phyloP scores from a whole-genome alignment of 805 yeast species.

The Yamadazyma takamatsuzukensis region DNA sequence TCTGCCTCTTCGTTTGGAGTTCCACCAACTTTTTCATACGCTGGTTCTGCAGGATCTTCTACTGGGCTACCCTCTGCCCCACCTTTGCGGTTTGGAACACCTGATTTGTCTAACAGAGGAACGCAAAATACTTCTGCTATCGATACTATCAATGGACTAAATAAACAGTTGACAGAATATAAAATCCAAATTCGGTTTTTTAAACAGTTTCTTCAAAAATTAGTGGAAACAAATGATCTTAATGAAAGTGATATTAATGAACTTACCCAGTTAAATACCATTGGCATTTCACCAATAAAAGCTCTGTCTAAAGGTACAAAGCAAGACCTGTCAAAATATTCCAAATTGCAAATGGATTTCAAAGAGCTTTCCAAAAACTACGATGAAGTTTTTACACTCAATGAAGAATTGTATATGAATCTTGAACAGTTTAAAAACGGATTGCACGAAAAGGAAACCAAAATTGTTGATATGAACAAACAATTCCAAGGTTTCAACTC shows the following conservation, averaged over 20 bases:
- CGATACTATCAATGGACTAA: slow-evolving; percentile 25
- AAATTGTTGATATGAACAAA: slow-evolving; percentile 12
- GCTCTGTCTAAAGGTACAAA: background rate
- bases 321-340: background rate
- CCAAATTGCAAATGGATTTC: slow-evolving; percentile 17
- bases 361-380: slow-evolving; percentile 22
- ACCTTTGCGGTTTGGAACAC: background rate
- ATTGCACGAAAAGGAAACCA: slow-evolving; percentile 25
- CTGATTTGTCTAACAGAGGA: background rate
- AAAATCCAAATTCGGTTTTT: slow-evolving; percentile 36
- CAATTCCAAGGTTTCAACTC: slow-evolving; percentile 12
- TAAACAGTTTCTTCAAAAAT: slow-evolving; percentile 36
- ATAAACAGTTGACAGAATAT: slow-evolving; percentile 34
- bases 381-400: slow-evolving; percentile 31
- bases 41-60: background rate
- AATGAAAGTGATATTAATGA: slow-evolving; percentile 8
- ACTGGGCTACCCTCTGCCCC: slow-evolving; percentile 7
- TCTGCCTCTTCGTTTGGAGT: slow-evolving; percentile 14
- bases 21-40: slow-evolving; percentile 3
- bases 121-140: slow-evolving; percentile 15
- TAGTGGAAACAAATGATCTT: slow-evolving; percentile 21
- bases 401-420: slow-evolving; percentile 35
- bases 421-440: slow-evolving; percentile 32
- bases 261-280: slow-evolving; percentile 6
- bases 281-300: background rate